phyloP scores from a whole-genome alignment of 179 eudicot species.

The Nepenthes alata region DNA sequence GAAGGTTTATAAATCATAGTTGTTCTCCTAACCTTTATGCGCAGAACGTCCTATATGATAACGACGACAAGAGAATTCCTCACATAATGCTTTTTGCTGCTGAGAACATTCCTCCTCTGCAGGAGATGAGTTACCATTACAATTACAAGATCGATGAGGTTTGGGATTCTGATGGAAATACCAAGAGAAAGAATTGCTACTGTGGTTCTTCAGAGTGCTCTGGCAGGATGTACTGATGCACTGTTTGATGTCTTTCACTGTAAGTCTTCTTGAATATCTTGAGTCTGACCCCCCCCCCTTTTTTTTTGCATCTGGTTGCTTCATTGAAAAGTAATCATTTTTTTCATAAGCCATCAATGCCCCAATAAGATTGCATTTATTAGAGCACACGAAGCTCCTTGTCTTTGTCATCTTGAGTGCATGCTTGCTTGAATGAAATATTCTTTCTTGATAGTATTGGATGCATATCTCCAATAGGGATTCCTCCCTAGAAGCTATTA shows the following conservation, averaged over 20 bases:
- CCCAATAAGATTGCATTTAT: too few relatives aligned
- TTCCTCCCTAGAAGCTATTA: too few relatives aligned
- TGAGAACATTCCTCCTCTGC: constrained; percentile 67
- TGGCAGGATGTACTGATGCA: constrained; percentile 65
- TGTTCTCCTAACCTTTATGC: constrained; percentile 86
- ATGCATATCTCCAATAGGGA: too few relatives aligned
- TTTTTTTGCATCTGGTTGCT: not conserved
- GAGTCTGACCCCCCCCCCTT: too few relatives aligned
- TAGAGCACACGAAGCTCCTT: too few relatives aligned
- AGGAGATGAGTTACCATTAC: constrained; percentile 76
- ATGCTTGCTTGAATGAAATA: too few relatives aligned
- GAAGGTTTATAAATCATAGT: constrained; percentile 85
- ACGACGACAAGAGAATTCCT: constrained; percentile 63
- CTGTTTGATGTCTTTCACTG: constrained; percentile 1
- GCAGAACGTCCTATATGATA: constrained; percentile 75
- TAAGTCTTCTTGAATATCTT: constrained; percentile 6
- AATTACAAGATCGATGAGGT: constrained; percentile 58
- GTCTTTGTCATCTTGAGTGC: too few relatives aligned
- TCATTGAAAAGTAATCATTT: too few relatives aligned
- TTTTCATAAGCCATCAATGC: too few relatives aligned
- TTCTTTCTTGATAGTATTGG: too few relatives aligned
- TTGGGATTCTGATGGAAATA: constrained; percentile 48
- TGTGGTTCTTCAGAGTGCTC: constrained; percentile 71
- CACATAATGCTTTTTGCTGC: constrained; percentile 90
- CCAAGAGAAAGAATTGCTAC: constrained; percentile 58